Base-by-base conservation (phyloP, 1,284 basidiomycete genomes). In the Neolentinus lepideus region DNA sequence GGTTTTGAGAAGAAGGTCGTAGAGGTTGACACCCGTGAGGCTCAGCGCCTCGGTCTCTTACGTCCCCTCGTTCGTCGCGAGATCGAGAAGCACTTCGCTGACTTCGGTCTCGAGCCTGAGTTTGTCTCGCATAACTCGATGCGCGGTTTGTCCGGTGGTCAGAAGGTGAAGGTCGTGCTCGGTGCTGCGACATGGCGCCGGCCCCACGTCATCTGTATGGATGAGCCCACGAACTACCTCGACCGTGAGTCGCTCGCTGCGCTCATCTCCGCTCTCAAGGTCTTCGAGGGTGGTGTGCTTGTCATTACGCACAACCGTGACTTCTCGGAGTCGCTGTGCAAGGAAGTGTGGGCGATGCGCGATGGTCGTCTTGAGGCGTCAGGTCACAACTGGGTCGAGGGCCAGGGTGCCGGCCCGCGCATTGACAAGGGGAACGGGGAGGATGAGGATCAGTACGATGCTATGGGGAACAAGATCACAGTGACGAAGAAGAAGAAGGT, bases 161-260 rank as follows among this genome's bases (percentile, higher is more conserved):
- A 99, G 77, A 99, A 99, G 81, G 95, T 98, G 72, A 98, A 98
- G 85, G 95, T 99, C 66, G 96, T 98, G 25, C 92, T 98, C 66
- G 95, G 94, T 76, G 94, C 96, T 64, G 94, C 96, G 51, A 98
- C 94, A 51, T 98, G 95, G 94, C 93, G 94, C 72, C 89, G 94
- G 64, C 97, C 96, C 59, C 97, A 99, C 80, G 75, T 98, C 73
- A 90, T 99, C 74, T 94, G 94, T 72, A 79, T 99, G 70, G 96
- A 98, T 75, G 96, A 99, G 79, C 96, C 96, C 62, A 95, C 92
- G 61, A 94, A 96, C 82, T 96, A 95, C 77, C 86, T 98, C 72
- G 95, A 97, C 79, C 91, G 94, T 74, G 95, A 98, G 76, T 97
- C 95, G 63, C 85, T 98, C 65, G 94, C 94, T 63, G 94, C 94